Conservation (phyloP, 208 protist genomes). For the Naegleria lovaniensis region DNA sequence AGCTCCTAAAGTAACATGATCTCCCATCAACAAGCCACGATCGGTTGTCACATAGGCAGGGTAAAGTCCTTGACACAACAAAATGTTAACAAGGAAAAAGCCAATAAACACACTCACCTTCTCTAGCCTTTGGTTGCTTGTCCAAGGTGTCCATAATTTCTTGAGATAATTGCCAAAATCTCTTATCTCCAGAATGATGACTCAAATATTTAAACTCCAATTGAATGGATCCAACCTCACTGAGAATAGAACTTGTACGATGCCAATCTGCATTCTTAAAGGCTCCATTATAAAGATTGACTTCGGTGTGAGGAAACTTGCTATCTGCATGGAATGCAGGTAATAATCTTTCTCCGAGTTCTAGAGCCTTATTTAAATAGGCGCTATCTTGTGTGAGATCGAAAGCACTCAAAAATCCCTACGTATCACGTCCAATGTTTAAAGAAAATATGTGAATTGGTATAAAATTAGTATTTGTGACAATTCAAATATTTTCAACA, state of each 20-base stretch:
- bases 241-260: neutral
- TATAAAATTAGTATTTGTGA: neutral
- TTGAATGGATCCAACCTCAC: slow-evolving; percentile 9
- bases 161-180: neutral
- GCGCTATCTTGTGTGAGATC: slow-evolving; percentile 45
- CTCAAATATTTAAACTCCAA: slow-evolving; percentile 11
- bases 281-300: neutral
- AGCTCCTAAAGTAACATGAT: slow-evolving; percentile 39
- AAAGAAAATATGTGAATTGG: neutral
- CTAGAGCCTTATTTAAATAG: slow-evolving; percentile 46
- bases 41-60: neutral
- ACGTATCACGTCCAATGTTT: slow-evolving; percentile 58
- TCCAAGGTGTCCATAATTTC: neutral
- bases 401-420: slow-evolving; percentile 63
- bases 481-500: neutral
- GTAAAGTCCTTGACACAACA: neutral
- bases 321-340: slow-evolving; percentile 42
- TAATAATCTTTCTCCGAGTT: slow-evolving; percentile 48
- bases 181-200: neutral
- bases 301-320: slow-evolving; percentile 32
- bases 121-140: neutral
- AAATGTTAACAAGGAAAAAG: too few relatives aligned
- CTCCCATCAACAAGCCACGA: neutral
- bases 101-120: neutral
- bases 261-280: neutral